A percentile compares a stretch with the other conserved stretches of the same genome.
Evolutionary conservation across 768 basidiomycete genomes (phyloP).

Genomic region (Tephrocybe rancida): DNA sequence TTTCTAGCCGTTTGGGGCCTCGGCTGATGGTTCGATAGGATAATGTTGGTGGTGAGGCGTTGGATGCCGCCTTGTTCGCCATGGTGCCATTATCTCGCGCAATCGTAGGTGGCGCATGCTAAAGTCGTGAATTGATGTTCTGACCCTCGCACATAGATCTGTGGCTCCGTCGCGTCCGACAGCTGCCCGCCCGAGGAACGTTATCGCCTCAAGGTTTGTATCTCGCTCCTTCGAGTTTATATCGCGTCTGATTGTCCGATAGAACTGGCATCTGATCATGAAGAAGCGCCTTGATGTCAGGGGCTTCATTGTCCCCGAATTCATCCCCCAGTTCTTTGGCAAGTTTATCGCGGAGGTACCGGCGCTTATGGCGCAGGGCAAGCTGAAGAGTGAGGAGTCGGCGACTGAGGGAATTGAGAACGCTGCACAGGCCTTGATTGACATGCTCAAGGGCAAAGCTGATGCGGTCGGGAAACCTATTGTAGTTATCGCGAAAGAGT

Average conservation of each 20-base stretch:
- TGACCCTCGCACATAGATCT: conserved; percentile 4
- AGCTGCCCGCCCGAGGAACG: conserved; percentile 9
- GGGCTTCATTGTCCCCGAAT: conserved; percentile 41
- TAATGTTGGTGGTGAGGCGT: conserved; percentile 49
- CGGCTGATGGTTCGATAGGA: conserved; percentile 25
- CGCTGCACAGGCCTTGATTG: conserved; percentile 31
- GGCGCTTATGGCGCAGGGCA: conserved; percentile 35
- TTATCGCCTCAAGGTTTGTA: conserved; percentile 12
- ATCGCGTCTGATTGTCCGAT: not conserved
- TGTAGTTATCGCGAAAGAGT: conserved; percentile 9
- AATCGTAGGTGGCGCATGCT: conserved; percentile 28
- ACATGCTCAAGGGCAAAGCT: conserved; percentile 2
- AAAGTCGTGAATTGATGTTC: not conserved
- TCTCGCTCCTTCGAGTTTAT: not conserved
- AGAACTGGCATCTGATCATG: conserved; percentile 42
- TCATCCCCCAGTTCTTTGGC: conserved; percentile 29
- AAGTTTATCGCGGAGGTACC: conserved; percentile 42
- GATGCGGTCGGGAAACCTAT: conserved; percentile 12
- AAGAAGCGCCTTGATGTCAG: conserved; percentile 41
- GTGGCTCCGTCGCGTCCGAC: not conserved
- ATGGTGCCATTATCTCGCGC: conserved; percentile 41
- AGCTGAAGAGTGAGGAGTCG: conserved; percentile 40
- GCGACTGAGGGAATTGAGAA: conserved; percentile 38
- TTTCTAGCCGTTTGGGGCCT: not conserved
- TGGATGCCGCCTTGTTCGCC: conserved; percentile 33